Conservation (phyloP, 1,284 basidiomycete genomes). For the Phaffia rhodozyma region DNA sequence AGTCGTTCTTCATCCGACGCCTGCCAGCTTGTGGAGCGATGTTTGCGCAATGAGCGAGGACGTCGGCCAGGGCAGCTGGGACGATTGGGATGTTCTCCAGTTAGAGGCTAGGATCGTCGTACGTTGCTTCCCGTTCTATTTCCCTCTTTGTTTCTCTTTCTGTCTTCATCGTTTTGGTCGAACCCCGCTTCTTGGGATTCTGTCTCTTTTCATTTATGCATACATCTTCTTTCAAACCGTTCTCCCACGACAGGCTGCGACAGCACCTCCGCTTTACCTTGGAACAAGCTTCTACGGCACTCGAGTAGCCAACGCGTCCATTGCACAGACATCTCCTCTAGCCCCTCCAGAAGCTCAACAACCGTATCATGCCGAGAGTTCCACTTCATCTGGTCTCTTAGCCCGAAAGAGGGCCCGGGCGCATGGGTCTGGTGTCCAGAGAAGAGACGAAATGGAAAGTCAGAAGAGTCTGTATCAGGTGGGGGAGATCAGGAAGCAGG, state of each 20-base stretch:
- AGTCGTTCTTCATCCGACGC: conserved; percentile 35
- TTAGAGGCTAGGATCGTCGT: conserved; percentile 36
- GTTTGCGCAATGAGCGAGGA: conserved; percentile 32
- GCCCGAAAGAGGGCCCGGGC: too few relatives aligned
- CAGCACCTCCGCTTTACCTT: conserved; percentile 35
- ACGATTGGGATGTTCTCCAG: conserved; percentile 32
- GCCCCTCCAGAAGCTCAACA: too few relatives aligned
- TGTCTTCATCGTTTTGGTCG: not conserved
- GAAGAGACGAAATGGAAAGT: too few relatives aligned
- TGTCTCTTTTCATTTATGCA: not conserved
- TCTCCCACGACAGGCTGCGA: conserved; percentile 29
- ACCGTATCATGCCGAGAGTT: too few relatives aligned
- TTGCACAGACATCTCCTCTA: conserved; percentile 30
- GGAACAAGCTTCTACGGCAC: conserved; percentile 34
- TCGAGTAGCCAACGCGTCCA: conserved; percentile 33
- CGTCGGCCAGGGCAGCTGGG: conserved; percentile 28
- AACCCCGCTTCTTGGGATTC: too few relatives aligned
- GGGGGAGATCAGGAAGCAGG: too few relatives aligned
- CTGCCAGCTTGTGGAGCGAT: conserved; percentile 32
- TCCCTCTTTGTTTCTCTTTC: not conserved
- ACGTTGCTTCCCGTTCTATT: conserved; percentile 18
- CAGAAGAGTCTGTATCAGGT: too few relatives aligned
- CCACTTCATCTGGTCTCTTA: too few relatives aligned
- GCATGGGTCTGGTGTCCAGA: too few relatives aligned
- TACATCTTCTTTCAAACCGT: not conserved